Conservation (phyloP, 2,329 filamentous ascomycete genomes). For the Trichoderma asperellum region DNA sequence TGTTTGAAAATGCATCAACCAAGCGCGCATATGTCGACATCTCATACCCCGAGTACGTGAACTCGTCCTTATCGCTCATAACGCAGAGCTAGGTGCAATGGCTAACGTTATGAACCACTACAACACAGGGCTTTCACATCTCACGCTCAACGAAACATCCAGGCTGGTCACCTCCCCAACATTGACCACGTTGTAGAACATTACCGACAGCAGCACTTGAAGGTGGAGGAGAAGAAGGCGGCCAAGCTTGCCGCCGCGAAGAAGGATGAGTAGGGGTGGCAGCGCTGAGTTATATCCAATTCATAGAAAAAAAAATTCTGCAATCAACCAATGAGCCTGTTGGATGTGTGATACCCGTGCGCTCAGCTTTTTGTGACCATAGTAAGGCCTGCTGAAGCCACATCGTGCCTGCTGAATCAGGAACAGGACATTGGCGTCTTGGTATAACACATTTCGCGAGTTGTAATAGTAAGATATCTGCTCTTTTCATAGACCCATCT, state of each 20-base stretch:
- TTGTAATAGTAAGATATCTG: not conserved
- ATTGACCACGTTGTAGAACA: slow-evolving; percentile 61
- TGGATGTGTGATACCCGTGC: not conserved
- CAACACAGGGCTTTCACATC: slow-evolving; percentile 52
- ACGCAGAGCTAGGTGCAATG: not conserved
- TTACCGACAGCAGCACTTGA: slow-evolving; percentile 58
- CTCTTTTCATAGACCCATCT: not conserved
- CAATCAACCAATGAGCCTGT: not conserved
- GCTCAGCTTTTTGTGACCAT: not conserved
- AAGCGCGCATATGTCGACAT: slow-evolving; percentile 56
- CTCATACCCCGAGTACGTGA: slow-evolving; percentile 59
- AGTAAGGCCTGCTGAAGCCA: not conserved
- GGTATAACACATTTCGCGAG: not conserved
- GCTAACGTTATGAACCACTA: not conserved
- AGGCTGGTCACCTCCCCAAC: slow-evolving; percentile 58
- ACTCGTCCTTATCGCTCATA: not conserved
- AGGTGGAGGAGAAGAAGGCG: slow-evolving; percentile 60
- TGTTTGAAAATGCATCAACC: slow-evolving; percentile 52
- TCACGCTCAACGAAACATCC: slow-evolving; percentile 57
- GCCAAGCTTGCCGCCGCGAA: slow-evolving; percentile 49
- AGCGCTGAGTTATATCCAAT: slow-evolving; percentile 19
- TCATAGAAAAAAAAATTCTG: slow-evolving; percentile 23
- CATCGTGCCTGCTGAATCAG: not conserved
- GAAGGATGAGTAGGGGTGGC: slow-evolving; percentile 38
- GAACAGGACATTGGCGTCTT: not conserved